Evolutionary conservation across 352 stramenopile species (phyloP), one percentile per base, ranked within the genome.

Genomic region (Blastocystis sp.): DNA sequence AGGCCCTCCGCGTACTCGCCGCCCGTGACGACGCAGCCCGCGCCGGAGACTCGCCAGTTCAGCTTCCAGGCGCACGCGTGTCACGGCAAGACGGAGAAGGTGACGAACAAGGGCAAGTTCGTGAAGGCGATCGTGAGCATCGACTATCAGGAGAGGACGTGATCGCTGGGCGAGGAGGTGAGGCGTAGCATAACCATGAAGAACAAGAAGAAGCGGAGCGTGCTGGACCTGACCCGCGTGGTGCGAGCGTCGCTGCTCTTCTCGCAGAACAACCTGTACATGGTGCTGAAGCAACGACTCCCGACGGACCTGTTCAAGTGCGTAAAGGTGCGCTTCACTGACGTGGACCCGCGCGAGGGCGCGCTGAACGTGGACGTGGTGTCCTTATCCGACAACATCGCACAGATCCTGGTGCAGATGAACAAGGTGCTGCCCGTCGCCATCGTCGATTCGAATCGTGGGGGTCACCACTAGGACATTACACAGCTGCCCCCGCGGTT

Each of bases 301-400:
- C 48, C 74, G 40, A 59, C 21, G 5, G 74, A 84, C 48, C 53
- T 62, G 1, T 52, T 67, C 23, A 62, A 84, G 43, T 69, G n/a
- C 38, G 9, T 84, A 1, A 84, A 84, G 74, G 69, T 84, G 3
- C 52, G 74, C 21, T 45, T 84, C 10, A 84, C 74, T 4, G 74
- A 84, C 45, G 38, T 52, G 48, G 48, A 56, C 4, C 23, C 23
- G 23, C 5, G 52, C 7, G n/a, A 66, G 17, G 56, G 34, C 34
- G 40, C n/a, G 2, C 14, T 41, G 4, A n/a, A 70, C 23, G 9
- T 41, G 19, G 40, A 38, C 2, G 56, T 23, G 10, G 53, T 84
- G 21, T 7, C 66, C 0, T 2, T 84, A 5, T 45, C 52, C 7
- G 19, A 66, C 2, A 84, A 84, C 38, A 64, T 84, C 4, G 10